Evolutionary conservation across 177 flowering plant genomes (phyloP).

Genomic region (Vitis hybrid): DNA sequence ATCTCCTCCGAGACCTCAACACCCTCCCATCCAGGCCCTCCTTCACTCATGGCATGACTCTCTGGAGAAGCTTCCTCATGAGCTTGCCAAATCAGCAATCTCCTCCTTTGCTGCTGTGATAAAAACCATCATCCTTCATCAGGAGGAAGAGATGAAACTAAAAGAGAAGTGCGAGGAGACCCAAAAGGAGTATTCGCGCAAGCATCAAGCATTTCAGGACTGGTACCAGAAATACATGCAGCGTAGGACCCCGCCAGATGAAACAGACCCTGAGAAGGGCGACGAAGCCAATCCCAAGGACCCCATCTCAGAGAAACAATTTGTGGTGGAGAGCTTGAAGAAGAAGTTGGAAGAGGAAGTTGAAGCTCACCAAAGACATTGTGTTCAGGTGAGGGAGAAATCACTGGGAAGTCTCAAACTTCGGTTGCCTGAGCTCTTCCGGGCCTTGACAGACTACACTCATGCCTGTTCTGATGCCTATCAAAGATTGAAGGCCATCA

Average conservation of each 20-base stretch:
- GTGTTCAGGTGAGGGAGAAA: slow-evolving; percentile 85
- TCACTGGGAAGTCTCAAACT: slow-evolving; percentile 67
- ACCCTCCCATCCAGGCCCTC: slow-evolving; percentile 71
- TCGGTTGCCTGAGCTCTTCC: slow-evolving; percentile 82
- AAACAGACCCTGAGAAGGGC: slow-evolving; percentile 43
- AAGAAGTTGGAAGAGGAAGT: slow-evolving; percentile 74
- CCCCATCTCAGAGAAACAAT: slow-evolving; percentile 54
- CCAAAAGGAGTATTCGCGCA: slow-evolving; percentile 54
- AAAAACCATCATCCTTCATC: slow-evolving; percentile 54
- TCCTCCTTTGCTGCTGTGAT: slow-evolving; percentile 69
- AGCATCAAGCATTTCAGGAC: slow-evolving; percentile 59
- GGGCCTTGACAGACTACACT: slow-evolving; percentile 68
- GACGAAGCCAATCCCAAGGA: slow-evolving; percentile 49
- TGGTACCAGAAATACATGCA: slow-evolving; percentile 71
- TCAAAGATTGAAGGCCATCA: slow-evolving; percentile 44
- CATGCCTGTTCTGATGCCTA: slow-evolving; percentile 60
- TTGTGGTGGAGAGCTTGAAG: slow-evolving; percentile 59
- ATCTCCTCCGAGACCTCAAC: slow-evolving; percentile 57
- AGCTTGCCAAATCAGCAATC: slow-evolving; percentile 61
- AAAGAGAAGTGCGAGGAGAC: slow-evolving; percentile 78
- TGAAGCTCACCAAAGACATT: slow-evolving; percentile 60
- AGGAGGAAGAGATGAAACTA: slow-evolving; percentile 77
- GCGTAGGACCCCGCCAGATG: slow-evolving; percentile 41
- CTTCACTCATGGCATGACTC: slow-evolving; percentile 66
- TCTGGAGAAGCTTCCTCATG: slow-evolving; percentile 81